Evolutionary conservation across 306 rosid species (phyloP), one percentile per base, ranked within the genome.

Genomic region (Fragaria nilgerrensis): DNA sequence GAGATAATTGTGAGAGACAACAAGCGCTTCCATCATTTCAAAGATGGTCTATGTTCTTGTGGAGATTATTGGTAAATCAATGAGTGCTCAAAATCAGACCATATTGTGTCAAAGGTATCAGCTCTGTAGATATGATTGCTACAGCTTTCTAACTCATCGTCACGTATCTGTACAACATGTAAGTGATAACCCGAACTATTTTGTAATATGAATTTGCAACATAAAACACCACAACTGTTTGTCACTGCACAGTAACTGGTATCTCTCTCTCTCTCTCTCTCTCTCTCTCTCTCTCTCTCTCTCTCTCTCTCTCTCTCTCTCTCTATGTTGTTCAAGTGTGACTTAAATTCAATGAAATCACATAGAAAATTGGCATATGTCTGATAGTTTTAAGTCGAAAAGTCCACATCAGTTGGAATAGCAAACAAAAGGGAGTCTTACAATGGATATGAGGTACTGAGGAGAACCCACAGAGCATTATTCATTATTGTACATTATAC

Each of bases 1-100:
- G 92, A 88, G 78, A 91, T 90, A 64, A 14, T 91, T 74, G 84
- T 93, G 62, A 88, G 98, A 84, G 98, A 91, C 81, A 91, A 87
- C 84, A 91, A 90, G 81, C 91, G 91, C 27, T 94, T 94, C 77
- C 98, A 90, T 82, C 96, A 85, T 85, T 93, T 93, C 73, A 89
- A 77, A 83, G 81, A 83, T 20, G 98, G 93, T 70, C 19, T 55
- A 25, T 93, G 97, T 86, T 88, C 92, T 52, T 94, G 97, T 78
- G 84, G 96, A 75, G 93, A 91, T 85, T 94, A 84, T 82, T 94
- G 98, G 97, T 91, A 36, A 81, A 37, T 82, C 20, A 52, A 67
- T 67, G 7, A 36, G 37, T 3, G 37, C 37, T 36, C 5, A 36
- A 36, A 36, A 36, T 36, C 37, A 36, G 37, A 36, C 37, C 37